These are phyloP conservation scores for Phialophora chinensis DNA, from an alignment of 2,329 filamentous ascomycete species.

Conservation along the genomic window DNA sequence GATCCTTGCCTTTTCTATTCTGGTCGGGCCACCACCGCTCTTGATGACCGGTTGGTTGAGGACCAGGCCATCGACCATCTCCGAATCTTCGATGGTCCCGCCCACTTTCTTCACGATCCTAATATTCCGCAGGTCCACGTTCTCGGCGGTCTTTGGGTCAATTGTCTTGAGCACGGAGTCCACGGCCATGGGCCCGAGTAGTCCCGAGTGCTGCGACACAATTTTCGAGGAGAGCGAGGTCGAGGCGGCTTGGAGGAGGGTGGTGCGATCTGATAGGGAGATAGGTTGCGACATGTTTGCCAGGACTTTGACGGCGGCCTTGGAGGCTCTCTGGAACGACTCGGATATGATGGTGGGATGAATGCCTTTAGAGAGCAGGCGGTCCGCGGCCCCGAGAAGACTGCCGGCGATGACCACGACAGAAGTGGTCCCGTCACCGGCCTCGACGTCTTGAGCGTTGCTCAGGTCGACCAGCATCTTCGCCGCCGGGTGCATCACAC, in stretches of 20 bases:
- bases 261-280: slow-evolving; percentile 81
- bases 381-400: slow-evolving; percentile 89
- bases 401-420: slow-evolving; percentile 98
- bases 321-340: slow-evolving; percentile 92
- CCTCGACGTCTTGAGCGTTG: slow-evolving; percentile 96
- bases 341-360: slow-evolving; percentile 98
- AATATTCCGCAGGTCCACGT: slow-evolving; percentile 95
- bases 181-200: slow-evolving; percentile 96
- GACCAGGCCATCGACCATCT: slow-evolving; percentile 93
- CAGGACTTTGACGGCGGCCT: slow-evolving; percentile 84
- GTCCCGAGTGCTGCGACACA: slow-evolving; percentile 93
- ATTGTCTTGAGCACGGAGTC: slow-evolving; percentile 96
- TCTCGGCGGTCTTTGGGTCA: slow-evolving; percentile 92
- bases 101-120: slow-evolving; percentile 97
- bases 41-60: slow-evolving; percentile 93
- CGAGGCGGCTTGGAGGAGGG: slow-evolving; percentile 93
- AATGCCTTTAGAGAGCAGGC: slow-evolving; percentile 88
- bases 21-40: slow-evolving; percentile 83
- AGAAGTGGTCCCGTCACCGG: slow-evolving; percentile 96
- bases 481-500: slow-evolving; percentile 97
- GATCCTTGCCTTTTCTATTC: slow-evolving; percentile 97
- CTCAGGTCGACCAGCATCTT: slow-evolving; percentile 99
- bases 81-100: slow-evolving; percentile 97
- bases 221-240: slow-evolving; percentile 98
- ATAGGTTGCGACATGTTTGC: slow-evolving; percentile 97